phyloP scores from a whole-genome alignment of 1,284 basidiomycete species.

The Meira miltonrushii region DNA sequence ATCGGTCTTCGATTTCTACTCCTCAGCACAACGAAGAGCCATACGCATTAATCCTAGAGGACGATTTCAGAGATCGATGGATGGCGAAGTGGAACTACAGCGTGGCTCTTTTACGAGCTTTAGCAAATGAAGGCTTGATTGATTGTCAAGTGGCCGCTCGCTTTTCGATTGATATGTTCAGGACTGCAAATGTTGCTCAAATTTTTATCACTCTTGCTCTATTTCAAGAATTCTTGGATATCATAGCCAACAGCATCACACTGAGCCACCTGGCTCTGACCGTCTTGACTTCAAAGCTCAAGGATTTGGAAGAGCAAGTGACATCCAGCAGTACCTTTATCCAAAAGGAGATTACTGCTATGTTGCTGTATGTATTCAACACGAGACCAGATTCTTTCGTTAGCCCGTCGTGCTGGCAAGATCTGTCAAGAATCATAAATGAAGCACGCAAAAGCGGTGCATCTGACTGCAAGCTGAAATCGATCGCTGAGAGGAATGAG shows the following conservation, averaged over 20 bases:
- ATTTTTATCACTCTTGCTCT: slow-evolving; percentile 72
- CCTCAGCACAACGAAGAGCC: slow-evolving; percentile 2
- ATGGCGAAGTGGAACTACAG: slow-evolving; percentile 74
- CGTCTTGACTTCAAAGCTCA: neutral
- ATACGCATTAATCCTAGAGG: neutral
- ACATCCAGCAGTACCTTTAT: neutral
- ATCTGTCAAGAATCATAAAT: neutral
- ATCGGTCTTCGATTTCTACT: slow-evolving; percentile 9
- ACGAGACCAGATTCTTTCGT: slow-evolving; percentile 42
- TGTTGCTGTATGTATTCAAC: neutral
- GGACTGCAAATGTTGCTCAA: slow-evolving; percentile 73
- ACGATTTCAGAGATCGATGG: slow-evolving; percentile 67
- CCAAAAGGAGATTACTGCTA: neutral
- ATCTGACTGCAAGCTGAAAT: neutral
- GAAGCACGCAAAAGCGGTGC: too few relatives aligned
- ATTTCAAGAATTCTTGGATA: slow-evolving; percentile 44
- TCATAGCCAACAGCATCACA: neutral
- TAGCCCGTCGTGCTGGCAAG: slow-evolving; percentile 57
- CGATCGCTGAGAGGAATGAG: neutral
- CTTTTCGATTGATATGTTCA: slow-evolving; percentile 78
- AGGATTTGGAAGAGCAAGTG: neutral
- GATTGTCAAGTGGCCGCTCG: slow-evolving; percentile 72
- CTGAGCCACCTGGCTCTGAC: neutral
- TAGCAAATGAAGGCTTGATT: slow-evolving; percentile 75
- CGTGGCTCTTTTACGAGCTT: slow-evolving; percentile 61